A percentile compares a stretch with the other conserved stretches of the same genome.
phyloP scores from a whole-genome alignment of 306 rosid species.

The Quercus mongolica region DNA sequence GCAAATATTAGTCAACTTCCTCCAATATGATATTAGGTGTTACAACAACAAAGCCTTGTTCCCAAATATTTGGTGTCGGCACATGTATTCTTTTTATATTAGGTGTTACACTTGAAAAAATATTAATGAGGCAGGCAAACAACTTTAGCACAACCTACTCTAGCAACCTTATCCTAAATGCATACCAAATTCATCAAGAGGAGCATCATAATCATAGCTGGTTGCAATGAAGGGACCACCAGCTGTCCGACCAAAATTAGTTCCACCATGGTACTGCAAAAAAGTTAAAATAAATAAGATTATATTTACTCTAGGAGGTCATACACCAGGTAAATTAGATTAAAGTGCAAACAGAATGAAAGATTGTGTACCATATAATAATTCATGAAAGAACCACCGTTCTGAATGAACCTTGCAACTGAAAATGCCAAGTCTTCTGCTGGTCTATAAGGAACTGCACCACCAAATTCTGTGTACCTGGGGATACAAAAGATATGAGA shows the following conservation, averaged over 20 bases:
- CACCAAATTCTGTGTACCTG: conserved; percentile 93
- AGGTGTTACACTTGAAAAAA: background rate
- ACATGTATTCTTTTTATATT: background rate
- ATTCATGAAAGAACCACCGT: conserved; percentile 80
- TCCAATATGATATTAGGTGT: background rate
- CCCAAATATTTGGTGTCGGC: no score
- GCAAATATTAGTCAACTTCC: background rate
- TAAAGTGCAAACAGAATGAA: background rate
- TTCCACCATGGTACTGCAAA: conserved; percentile 92
- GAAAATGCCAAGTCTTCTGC: conserved; percentile 84
- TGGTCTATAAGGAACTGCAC: conserved; percentile 75
- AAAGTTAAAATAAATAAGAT: background rate
- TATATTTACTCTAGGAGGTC: conserved; percentile 4
- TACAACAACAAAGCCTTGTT: background rate
- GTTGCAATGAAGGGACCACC: conserved; percentile 91
- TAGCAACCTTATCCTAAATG: background rate
- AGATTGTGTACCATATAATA: conserved; percentile 69
- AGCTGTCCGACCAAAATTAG: conserved; percentile 88
- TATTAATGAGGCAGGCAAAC: background rate
- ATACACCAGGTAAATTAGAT: background rate
- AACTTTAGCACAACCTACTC: conserved; percentile 3
- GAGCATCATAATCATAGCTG: conserved; percentile 94
- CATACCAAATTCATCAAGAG: conserved; percentile 89
- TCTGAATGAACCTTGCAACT: conserved; percentile 81
- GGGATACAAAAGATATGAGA: background rate